These are phyloP conservation scores for Penicillium angulare DNA, from an alignment of 495 filamentous ascomycete genomes.

Conservation along the genomic window DNA sequence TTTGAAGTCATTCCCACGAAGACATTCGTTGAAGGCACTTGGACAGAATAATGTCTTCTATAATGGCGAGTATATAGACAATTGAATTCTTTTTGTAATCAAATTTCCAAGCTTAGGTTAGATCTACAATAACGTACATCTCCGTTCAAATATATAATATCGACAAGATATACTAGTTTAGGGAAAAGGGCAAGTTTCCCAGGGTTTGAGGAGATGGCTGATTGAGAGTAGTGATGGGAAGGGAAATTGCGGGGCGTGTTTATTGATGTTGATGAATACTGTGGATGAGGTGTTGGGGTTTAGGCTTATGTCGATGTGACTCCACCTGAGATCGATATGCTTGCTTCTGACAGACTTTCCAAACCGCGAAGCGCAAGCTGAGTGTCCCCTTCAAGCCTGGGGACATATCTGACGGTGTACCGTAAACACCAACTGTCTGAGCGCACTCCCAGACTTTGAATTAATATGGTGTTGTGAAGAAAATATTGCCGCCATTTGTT, in stretches of 20 bases:
- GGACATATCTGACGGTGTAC: too few species aligned
- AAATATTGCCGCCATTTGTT: too few species aligned
- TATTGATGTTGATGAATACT: slow-evolving; percentile 6
- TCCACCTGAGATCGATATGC: slow-evolving; percentile 4
- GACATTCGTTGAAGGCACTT: slow-evolving; percentile 30
- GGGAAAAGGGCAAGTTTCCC: slow-evolving; percentile 22
- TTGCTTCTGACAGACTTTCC: slow-evolving; percentile 33
- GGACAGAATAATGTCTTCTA: slow-evolving; percentile 38
- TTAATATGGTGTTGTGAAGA: too few species aligned
- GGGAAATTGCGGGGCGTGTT: slow-evolving; percentile 6
- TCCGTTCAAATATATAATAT: slow-evolving; percentile 43
- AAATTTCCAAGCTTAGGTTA: slow-evolving; percentile 46
- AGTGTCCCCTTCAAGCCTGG: slow-evolving; percentile 57
- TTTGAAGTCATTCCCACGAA: too few species aligned
- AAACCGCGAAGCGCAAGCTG: slow-evolving; percentile 66
- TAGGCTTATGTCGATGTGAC: slow-evolving; percentile 4
- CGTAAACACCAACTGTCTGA: too few species aligned
- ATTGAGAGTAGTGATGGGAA: slow-evolving; percentile 20
- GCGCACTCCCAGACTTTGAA: too few species aligned
- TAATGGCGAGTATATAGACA: slow-evolving; percentile 34
- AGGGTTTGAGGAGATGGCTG: slow-evolving; percentile 19
- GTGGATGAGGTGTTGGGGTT: slow-evolving; percentile 11
- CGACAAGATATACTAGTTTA: slow-evolving; percentile 58
- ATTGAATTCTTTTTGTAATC: slow-evolving; percentile 14
- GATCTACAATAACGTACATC: slow-evolving; percentile 32